Evolutionary conservation across 2,329 filamentous ascomycete species (phyloP).

Genomic region (Ophiostoma novo-ulmi): DNA sequence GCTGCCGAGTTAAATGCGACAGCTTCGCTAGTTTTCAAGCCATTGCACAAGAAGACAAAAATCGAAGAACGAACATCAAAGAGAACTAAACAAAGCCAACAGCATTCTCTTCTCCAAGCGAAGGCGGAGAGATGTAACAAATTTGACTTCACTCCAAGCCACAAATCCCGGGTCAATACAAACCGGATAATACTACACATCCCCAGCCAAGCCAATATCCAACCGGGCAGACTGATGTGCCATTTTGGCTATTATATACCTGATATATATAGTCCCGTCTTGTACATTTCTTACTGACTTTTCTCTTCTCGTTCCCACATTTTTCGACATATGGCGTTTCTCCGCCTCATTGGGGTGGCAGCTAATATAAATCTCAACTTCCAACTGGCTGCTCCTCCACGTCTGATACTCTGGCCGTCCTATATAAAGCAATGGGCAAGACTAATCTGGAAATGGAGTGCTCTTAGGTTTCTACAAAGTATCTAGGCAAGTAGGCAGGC

Average conservation of each 20-base stretch:
- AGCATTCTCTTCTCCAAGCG: background rate
- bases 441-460: background rate
- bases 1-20: too few species aligned
- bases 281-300: background rate
- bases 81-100: background rate
- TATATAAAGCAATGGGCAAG: background rate
- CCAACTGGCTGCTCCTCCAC: background rate
- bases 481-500: background rate
- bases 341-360: background rate
- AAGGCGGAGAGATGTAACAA: background rate
- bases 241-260: background rate
- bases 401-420: background rate
- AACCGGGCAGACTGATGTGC: background rate
- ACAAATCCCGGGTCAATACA: background rate
- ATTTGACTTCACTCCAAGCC: background rate
- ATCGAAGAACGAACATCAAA: background rate
- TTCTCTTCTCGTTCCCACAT: background rate
- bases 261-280: background rate
- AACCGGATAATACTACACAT: background rate
- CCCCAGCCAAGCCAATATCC: slow-evolving; percentile 1
- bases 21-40: background rate
- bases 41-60: background rate
- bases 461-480: background rate
- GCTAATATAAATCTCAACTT: background rate
- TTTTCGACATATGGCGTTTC: background rate